Evolutionary conservation across 164 flowering plant species (phyloP).

Genomic region (Piper betle): DNA sequence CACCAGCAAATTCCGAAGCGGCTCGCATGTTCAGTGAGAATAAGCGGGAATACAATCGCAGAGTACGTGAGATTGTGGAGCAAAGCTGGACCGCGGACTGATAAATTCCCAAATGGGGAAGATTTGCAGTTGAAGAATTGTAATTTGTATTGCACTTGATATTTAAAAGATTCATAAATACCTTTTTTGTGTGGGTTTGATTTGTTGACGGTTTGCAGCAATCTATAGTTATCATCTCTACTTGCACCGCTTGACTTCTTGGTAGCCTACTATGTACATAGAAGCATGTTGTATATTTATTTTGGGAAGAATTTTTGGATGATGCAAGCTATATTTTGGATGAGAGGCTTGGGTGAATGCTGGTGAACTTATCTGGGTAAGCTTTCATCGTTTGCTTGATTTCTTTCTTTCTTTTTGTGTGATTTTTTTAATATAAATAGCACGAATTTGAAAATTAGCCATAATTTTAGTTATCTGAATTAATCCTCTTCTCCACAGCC

Average conservation of each 20-base stretch:
- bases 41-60: conserved; percentile 69
- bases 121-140: neutral
- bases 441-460: too few relatives aligned
- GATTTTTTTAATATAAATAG: too few relatives aligned
- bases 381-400: too few relatives aligned
- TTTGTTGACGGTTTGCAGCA: neutral
- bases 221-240: neutral
- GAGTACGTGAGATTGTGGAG: conserved; percentile 69
- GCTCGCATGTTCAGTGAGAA: conserved; percentile 77
- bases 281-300: too few relatives aligned
- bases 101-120: neutral
- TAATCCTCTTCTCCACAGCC: too few relatives aligned
- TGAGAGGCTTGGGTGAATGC: too few relatives aligned
- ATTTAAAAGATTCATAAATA: neutral
- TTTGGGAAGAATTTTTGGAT: neutral
- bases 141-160: too few relatives aligned
- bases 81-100: conserved; percentile 90
- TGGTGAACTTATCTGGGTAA: too few relatives aligned
- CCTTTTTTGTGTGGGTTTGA: neutral
- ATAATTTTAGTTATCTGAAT: too few relatives aligned
- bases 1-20: conserved; percentile 89
- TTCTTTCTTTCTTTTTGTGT: too few relatives aligned
- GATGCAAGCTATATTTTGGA: neutral
- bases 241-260: neutral
- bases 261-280: neutral